Evolutionary conservation across 1,139 yeast species (phyloP).

Genomic region (Saccharomyces hybrid): DNA sequence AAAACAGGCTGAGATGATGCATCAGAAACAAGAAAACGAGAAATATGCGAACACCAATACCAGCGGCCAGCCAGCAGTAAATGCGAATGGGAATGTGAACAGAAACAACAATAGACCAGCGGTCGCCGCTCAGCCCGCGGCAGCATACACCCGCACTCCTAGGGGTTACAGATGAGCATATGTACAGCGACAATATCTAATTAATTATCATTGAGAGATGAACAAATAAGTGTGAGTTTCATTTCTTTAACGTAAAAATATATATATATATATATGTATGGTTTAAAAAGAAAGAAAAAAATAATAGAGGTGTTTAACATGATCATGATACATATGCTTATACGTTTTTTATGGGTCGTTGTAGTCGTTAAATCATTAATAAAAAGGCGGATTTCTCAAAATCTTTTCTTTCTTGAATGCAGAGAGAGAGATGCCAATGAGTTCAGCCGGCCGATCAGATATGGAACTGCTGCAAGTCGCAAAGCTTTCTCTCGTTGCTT

Average conservation of each 20-base stretch:
- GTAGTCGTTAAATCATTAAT: conserved; percentile 3
- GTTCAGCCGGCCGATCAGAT: not conserved
- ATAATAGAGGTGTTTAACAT: not conserved
- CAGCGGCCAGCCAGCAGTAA: not conserved
- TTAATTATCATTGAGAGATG: no score
- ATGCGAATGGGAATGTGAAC: not conserved
- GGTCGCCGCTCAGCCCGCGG: not conserved
- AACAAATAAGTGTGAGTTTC: not conserved
- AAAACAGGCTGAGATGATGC: conserved; percentile 2
- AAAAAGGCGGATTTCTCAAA: not conserved
- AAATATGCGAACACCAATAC: not conserved
- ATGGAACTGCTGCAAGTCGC: conserved; percentile 23
- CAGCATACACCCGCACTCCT: not conserved
- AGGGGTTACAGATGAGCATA: not conserved
- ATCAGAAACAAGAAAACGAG: not conserved
- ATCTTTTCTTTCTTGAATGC: no score
- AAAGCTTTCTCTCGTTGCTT: conserved; percentile 33
- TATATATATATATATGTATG: no score
- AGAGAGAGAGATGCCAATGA: not conserved
- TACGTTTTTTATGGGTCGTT: not conserved
- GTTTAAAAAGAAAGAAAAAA: no score
- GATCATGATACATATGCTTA: not conserved
- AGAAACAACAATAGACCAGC: not conserved
- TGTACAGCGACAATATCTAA: not conserved
- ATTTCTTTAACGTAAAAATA: not conserved